Base-by-base conservation (phyloP, 495 filamentous ascomycete species). In the Staphylotrichum tortipilum region DNA sequence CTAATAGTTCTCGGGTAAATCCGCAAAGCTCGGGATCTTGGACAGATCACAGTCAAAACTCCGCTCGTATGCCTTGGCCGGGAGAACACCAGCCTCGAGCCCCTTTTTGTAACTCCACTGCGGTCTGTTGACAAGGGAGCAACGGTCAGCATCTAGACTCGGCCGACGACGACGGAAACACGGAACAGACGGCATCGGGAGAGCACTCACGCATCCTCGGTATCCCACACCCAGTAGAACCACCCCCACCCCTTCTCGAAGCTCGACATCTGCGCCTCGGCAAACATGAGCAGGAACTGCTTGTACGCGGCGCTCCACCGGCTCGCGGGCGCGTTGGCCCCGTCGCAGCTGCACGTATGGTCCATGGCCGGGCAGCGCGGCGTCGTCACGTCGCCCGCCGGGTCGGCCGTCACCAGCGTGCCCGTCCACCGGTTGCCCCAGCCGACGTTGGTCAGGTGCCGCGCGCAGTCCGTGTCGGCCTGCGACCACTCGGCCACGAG, bases 401-500 rank as follows among this genome's bases (percentile, higher is more conserved):
- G 63, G 61, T 86, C 79, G 41, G 73, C 76, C 5, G 78, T 80
- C 44, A 70, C 56, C 50, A 68, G 67, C 1, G 87, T 91, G 31
- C 94, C 94, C 63, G 86, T 83, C 94, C 94, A 99, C 38, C 94
- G 82, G 44, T 82, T 86, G 46, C 94, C 94, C 53, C 79, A 75
- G 55, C 84, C 85, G 44, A 96, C 88, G 64, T 96, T 89, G 66
- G 94, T 97, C 50, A 99, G 77, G 60, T 89, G 81, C 55, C 76
- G 54, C 3, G 88, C 80, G 70, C 94, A 99, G 69, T 99, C 94
- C 11, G 94, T 97, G 63, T 99, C 94, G 36, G 94, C 91, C 75
- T 97, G 92, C 3, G 84, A 88, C 88, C 89, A 99, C 76, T 99
- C 94, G 58, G 91, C 94, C 63, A 91, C 88, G 45, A 97, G 81